Evolutionary conservation across 495 filamentous ascomycete genomes (phyloP).

Genomic region (Apiosordaria backusii): DNA sequence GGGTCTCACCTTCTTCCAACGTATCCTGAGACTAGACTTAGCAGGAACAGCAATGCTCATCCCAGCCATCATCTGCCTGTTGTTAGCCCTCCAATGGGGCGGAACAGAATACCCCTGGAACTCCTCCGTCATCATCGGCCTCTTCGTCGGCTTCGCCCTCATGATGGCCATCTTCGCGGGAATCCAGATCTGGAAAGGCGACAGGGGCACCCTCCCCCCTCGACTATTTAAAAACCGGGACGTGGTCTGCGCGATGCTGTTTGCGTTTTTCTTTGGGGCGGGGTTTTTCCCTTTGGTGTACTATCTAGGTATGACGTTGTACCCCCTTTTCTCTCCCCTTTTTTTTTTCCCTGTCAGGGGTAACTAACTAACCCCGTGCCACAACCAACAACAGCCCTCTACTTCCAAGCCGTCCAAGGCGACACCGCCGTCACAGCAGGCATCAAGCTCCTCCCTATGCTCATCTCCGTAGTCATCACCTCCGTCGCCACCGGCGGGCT

Average conservation of each 20-base stretch:
- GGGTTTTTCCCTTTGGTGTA: constrained; percentile 67
- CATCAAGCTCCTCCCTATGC: constrained; percentile 71
- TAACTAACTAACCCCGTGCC: background rate
- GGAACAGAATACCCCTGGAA: constrained; percentile 54
- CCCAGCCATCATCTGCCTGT: constrained; percentile 50
- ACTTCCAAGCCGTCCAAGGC: constrained; percentile 84
- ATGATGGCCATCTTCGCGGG: constrained; percentile 48
- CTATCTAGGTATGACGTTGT: constrained; percentile 63
- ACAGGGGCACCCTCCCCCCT: constrained; percentile 55
- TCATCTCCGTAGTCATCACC: constrained; percentile 62
- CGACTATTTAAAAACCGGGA: constrained; percentile 55
- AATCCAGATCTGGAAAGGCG: constrained; percentile 49
- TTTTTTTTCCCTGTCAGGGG: background rate
- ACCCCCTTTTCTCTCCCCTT: background rate
- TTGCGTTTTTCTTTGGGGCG: constrained; percentile 57
- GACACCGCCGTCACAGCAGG: constrained; percentile 69
- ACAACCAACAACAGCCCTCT: constrained; percentile 54
- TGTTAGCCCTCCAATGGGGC: constrained; percentile 65
- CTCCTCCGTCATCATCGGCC: constrained; percentile 38
- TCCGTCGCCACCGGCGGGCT: constrained; percentile 42
- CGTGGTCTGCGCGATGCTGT: constrained; percentile 50
- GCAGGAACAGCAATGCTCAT: constrained; percentile 51
- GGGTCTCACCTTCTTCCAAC: constrained; percentile 30
- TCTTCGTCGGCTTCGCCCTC: constrained; percentile 48
- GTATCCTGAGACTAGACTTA: constrained; percentile 51